Percentiles rank a stretch among this genome's conserved stretches.
Conservation (phyloP, 805 yeast species). For the Ascoidea asiatica region DNA sequence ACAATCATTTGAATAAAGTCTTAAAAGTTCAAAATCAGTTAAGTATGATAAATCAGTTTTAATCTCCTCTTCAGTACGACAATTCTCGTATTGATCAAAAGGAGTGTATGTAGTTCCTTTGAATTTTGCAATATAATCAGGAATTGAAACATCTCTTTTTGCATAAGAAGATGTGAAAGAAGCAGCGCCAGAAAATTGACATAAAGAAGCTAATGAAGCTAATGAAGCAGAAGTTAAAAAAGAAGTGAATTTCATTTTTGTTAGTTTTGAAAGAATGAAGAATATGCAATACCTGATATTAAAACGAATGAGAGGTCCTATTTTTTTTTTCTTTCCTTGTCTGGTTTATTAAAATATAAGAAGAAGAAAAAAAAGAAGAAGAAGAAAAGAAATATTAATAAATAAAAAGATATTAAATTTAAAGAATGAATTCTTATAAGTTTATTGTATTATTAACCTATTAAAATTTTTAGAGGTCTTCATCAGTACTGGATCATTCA, state of each 20-base stretch:
- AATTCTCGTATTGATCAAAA: constrained; percentile 37
- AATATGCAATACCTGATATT: no score
- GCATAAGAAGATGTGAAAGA: neutral
- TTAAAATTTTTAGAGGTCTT: no score
- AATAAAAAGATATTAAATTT: no score
- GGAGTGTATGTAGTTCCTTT: constrained; percentile 62
- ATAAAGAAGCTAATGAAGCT: neutral
- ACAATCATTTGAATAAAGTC: constrained; percentile 56
- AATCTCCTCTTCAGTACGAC: constrained; percentile 37
- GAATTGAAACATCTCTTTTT: constrained; percentile 7
- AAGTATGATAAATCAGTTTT: constrained; percentile 32
- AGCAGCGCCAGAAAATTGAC: neutral
- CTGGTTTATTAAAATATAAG: no score
- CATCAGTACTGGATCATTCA: no score
- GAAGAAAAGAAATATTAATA: no score
- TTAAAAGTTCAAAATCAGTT: constrained; percentile 32
- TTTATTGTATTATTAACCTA: no score
- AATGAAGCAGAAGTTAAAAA: neutral
- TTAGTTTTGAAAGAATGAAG: no score
- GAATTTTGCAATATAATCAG: constrained; percentile 7
- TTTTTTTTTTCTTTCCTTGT: no score
- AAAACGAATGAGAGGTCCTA: no score
- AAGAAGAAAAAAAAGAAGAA: no score
- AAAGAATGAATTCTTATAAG: no score
- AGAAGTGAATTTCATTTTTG: constrained; percentile 1